Percentiles rank a stretch among this genome's conserved stretches.
Evolutionary conservation across 78 protist species (phyloP).

Genomic region (Pigoraptor vietnamica): DNA sequence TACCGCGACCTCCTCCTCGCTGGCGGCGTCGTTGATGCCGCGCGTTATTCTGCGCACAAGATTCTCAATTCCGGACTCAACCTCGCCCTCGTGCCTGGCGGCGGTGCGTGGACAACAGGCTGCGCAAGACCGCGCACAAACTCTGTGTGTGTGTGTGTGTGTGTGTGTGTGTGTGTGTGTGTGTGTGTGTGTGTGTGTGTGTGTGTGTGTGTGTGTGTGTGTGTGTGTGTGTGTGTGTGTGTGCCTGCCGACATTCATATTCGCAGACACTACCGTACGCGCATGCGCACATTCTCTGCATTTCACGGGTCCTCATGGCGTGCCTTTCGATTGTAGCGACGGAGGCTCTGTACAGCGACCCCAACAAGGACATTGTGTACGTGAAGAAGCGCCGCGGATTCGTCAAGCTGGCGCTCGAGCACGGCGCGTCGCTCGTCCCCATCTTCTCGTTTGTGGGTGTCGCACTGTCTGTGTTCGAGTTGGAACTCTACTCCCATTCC

Average conservation of each 20-base stretch:
- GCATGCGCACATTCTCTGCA: neutral
- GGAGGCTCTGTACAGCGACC: constrained; percentile 24
- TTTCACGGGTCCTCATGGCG: neutral
- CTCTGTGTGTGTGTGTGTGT: neutral
- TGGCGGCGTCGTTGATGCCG: constrained; percentile 36
- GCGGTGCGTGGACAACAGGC: constrained; percentile 6
- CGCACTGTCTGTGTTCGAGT: neutral
- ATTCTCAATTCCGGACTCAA: neutral
- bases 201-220: neutral
- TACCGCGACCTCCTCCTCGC: constrained; percentile 24
- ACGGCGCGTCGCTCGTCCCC: constrained; percentile 36
- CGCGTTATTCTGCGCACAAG: neutral
- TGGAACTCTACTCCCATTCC: neutral
- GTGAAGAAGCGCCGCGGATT: constrained; percentile 27
- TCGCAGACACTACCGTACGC: neutral
- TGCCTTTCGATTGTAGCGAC: neutral
- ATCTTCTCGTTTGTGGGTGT: constrained; percentile 8
- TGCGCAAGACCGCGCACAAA: no score
- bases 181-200: neutral
- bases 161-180: neutral
- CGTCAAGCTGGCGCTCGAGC: constrained; percentile 18
- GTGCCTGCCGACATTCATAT: no score
- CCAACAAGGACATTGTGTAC: constrained; percentile 9
- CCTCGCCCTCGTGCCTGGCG: constrained; percentile 35
- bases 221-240: neutral